Evolutionary conservation across 2,329 filamentous ascomycete genomes (phyloP), one percentile per base, ranked within the genome.

Genomic region (Cryphonectria carpinicola): DNA sequence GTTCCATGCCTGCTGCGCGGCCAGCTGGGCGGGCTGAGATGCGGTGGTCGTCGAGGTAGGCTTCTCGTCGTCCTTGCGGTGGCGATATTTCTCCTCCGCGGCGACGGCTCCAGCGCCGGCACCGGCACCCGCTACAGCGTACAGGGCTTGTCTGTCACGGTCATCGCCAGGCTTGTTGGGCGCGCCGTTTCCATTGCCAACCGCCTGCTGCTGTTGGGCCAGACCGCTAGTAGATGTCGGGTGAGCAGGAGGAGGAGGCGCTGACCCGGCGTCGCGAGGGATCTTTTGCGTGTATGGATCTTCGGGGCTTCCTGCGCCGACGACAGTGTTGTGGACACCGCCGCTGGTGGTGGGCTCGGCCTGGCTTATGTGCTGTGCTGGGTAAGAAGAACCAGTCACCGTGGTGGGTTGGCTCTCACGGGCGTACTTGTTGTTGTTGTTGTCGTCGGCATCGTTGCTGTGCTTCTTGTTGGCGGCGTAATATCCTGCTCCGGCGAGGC

Each of bases 261-360:
- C 41, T 60, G 49, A 41, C 0, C 13, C 39, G 28, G 68, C 13
- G 4, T 19, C 19, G 58, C 49, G 32, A 11, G 70, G 49, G 49
- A 65, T 10, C 63, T 11, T 67, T 39, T 65, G 65, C 14, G 32
- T 14, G 6, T 13, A 22, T 2, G 67, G 41, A 3, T 70, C 54
- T 7, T 70, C 70, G 5, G 63, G 17, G 2, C 70, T 72, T 0
- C 70, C 70, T 13, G 70, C 68, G 17, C 70, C 70, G 7, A 67
- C 43, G 2, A 72, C 68, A 1, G 70, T 72, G 46, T 72, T 72
- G 65, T 67, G 68, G n/a, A 72, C 60, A 14, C 70, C 70, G 0
- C 70, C 70, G 22, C 58, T 19, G 32, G 61, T 54, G 1, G 56
- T 25, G 6, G 46, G 54, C 3, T 46, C 25, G 3, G 49, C 28